Evolutionary conservation across 306 rosid species (phyloP), one percentile per base, ranked within the genome.

Genomic region (Cucurbita ficifolia): DNA sequence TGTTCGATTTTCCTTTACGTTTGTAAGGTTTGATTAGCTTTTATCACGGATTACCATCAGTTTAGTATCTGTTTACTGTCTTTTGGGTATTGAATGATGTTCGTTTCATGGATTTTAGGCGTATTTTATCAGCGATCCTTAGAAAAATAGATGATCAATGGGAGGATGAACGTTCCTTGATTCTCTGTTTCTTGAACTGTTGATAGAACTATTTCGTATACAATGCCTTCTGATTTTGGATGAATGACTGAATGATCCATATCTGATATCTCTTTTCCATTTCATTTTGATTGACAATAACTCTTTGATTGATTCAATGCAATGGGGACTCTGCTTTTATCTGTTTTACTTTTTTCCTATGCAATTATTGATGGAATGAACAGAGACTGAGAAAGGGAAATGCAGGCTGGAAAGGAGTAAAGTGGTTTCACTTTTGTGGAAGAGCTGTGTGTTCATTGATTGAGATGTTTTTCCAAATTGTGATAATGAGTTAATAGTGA

Each of bases 101-200:
- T 69, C 24, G 73, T 24, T 69, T 69, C 19, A 67, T 67, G 72
- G 35, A 67, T 42, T 45, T 59, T 64, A 67, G 72, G 50, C 54
- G 38, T 67, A 67, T 67, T 43, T 67, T 67, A 67, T 67, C 73
- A 46, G 22, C 21, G 22, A 48, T 45, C 55, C 56, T 69, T 48
- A 1, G 21, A 24, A 33, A 69, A 63, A 40, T 50, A 63, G 49
- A 36, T 35, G 45, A 60, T 60, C n/a, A 2, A 35, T 60, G 18
- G 22, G 68, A 18, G 16, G 11, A 8, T 13, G 52, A 48, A 13
- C 5, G 35, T 63, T 63, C 51, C 51, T 63, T 11, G 19, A 49
- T 49, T n/a, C 70, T 63, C 50, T 63, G 49, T 40, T 40, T 63
- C 50, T 63, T 63, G 8, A 63, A 63, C 70, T 63, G 70, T 63